These are phyloP conservation scores for Apiotrichum gamsii DNA, from an alignment of 1,284 basidiomycete genomes.

Conservation along the genomic window DNA sequence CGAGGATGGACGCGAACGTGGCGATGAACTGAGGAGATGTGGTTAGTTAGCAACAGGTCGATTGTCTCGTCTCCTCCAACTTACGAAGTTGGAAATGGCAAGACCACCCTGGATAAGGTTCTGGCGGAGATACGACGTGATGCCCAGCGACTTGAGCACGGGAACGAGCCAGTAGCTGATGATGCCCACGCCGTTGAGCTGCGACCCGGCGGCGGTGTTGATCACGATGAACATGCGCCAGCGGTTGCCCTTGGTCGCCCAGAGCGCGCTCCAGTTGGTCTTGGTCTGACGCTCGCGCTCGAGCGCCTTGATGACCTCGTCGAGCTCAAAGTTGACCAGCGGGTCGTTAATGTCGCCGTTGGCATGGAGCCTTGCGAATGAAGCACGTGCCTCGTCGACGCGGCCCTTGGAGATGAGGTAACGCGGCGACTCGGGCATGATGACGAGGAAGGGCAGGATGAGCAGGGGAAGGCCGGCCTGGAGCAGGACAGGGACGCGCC, in stretches of 20 bases:
- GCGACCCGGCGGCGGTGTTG: constrained; percentile 4
- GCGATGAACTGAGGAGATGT: too few species aligned
- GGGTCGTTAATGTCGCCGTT: constrained; percentile 27
- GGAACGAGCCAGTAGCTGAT: constrained; percentile 58
- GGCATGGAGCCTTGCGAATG: constrained; percentile 31
- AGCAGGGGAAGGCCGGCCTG: constrained; percentile 61
- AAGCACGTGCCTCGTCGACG: constrained; percentile 25
- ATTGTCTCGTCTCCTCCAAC: too few species aligned
- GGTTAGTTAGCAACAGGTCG: too few species aligned
- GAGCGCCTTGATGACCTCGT: constrained; percentile 15
- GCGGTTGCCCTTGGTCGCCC: constrained; percentile 8
- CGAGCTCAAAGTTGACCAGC: constrained; percentile 30
- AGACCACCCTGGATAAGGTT: constrained; percentile 66
- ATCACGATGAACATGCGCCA: constrained; percentile 8
- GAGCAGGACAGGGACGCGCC: constrained; percentile 27
- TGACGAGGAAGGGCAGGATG: constrained; percentile 53
- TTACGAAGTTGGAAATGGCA: constrained; percentile 19
- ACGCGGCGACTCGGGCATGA: constrained; percentile 64
- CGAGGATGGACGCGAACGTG: constrained; percentile 21
- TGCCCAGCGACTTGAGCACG: constrained; percentile 61
- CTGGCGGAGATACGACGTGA: constrained; percentile 59
- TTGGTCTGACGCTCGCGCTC: constrained; percentile 37
- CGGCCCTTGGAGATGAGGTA: constrained; percentile 54
- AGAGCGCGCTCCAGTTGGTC: not conserved
- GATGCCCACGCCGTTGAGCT: constrained; percentile 9